Conservation (phyloP, 2,329 filamentous ascomycete species). For the Chaetomiaceae sp. region DNA sequence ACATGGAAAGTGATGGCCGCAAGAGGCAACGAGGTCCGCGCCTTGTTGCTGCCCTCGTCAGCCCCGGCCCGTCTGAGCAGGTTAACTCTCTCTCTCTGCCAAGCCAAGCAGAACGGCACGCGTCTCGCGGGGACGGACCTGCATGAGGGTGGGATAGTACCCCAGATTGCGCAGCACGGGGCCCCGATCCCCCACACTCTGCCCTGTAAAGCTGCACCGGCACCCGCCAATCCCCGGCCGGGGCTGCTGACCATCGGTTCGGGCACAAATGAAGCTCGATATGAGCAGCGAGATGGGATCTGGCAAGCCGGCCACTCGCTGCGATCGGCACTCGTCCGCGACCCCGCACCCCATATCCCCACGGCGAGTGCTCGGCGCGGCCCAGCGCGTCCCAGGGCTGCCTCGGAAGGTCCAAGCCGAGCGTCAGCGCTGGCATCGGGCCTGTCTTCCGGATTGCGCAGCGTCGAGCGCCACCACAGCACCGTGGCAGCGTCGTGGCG, state of each 20-base stretch:
- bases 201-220: conserved; percentile 6
- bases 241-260: conserved; percentile 16
- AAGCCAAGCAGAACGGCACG: conserved; percentile 9
- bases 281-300: conserved; percentile 23
- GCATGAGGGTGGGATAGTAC: conserved; percentile 23
- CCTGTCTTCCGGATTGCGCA: conserved; percentile 33
- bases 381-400: conserved; percentile 20
- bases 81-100: no score
- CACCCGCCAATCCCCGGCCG: conserved; percentile 19
- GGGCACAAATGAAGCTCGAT: conserved; percentile 23
- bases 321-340: conserved; percentile 19
- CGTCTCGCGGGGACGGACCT: no score
- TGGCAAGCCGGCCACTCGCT: conserved; percentile 17
- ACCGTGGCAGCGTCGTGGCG: conserved; percentile 4
- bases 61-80: no score
- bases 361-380: conserved; percentile 18
- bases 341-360: conserved; percentile 23
- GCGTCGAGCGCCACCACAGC: conserved; percentile 6
- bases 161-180: conserved; percentile 19
- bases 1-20: neutral
- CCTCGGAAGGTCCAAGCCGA: conserved; percentile 29
- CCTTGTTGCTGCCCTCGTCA: neutral
- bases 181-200: conserved; percentile 20
- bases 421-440: conserved; percentile 23
- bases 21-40: conserved; percentile 1